phyloP scores from a whole-genome alignment of 805 yeast genomes.

The Metschnikowia chrysomelidarum region DNA sequence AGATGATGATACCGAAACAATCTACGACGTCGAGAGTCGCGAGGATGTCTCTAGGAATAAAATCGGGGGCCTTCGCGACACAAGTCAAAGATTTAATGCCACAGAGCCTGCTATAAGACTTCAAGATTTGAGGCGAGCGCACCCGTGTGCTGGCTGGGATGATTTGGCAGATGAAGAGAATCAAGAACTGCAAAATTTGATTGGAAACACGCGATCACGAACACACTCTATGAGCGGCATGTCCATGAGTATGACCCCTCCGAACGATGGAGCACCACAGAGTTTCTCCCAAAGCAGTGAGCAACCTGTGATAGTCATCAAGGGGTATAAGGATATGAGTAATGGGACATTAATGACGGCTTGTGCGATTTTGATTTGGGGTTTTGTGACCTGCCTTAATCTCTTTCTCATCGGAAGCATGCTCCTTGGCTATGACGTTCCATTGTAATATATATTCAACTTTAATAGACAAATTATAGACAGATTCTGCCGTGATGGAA shows the following conservation, averaged over 20 bases:
- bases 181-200: conserved; percentile 16
- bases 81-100: conserved; percentile 24
- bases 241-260: conserved; percentile 1
- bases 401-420: conserved; percentile 60
- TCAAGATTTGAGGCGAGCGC: conserved; percentile 38
- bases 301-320: conserved; percentile 25
- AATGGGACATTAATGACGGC: conserved; percentile 56
- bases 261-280: conserved; percentile 12
- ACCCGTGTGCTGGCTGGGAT: conserved; percentile 44
- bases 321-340: conserved; percentile 61
- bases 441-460: conserved; percentile 34
- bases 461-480: conserved; percentile 5
- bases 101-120: conserved; percentile 41
- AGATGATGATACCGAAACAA: conserved; percentile 24
- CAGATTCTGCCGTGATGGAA: too few relatives aligned
- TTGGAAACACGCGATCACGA: conserved; percentile 10
- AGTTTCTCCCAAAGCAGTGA: conserved; percentile 12
- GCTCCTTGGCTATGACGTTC: conserved; percentile 50
- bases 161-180: conserved; percentile 29
- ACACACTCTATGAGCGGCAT: conserved; percentile 3
- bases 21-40: conserved; percentile 15
- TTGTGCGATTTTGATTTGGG: conserved; percentile 63
- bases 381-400: conserved; percentile 66
- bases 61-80: conserved; percentile 5
- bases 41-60: conserved; percentile 6